These are phyloP conservation scores for Geotrichum bryndzae DNA, from an alignment of 1,139 yeast genomes.

Conservation along the genomic window DNA sequence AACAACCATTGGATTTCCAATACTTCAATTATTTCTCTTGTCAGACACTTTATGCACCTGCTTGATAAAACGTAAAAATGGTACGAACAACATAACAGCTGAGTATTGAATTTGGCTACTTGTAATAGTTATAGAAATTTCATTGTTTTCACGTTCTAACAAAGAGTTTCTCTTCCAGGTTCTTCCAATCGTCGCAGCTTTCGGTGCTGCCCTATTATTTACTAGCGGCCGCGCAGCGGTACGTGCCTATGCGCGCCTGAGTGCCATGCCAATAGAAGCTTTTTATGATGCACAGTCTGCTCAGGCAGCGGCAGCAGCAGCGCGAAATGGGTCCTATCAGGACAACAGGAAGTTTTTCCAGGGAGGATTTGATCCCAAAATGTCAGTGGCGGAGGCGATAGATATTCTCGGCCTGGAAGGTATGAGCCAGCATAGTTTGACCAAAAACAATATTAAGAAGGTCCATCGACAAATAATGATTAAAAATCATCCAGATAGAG, in stretches of 20 bases:
- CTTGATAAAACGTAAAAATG: neutral
- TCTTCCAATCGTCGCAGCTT: conserved; percentile 25
- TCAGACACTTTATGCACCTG: neutral
- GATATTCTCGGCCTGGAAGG: conserved; percentile 31
- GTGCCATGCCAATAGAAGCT: conserved; percentile 32
- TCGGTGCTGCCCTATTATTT: conserved; percentile 26
- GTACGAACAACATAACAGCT: neutral
- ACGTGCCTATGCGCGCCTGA: conserved; percentile 32
- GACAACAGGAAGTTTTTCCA: conserved; percentile 20
- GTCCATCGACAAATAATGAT: conserved; percentile 62
- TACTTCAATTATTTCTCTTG: neutral
- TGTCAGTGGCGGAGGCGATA: conserved; percentile 36
- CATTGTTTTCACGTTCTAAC: neutral
- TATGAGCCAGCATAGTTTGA: conserved; percentile 20
- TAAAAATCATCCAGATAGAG: conserved; percentile 68
- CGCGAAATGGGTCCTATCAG: conserved; percentile 11
- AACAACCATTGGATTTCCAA: neutral
- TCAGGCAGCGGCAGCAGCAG: conserved; percentile 19
- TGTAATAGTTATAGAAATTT: neutral
- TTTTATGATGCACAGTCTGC: conserved; percentile 23
- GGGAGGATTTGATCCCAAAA: conserved; percentile 35
- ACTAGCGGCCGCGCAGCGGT: conserved; percentile 34
- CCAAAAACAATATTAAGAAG: conserved; percentile 40
- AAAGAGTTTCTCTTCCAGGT: conserved; percentile 14
- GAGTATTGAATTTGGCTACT: neutral